Conservation (phyloP, 2,329 filamentous ascomycete genomes). For the Alternaria hordeiaustralica region DNA sequence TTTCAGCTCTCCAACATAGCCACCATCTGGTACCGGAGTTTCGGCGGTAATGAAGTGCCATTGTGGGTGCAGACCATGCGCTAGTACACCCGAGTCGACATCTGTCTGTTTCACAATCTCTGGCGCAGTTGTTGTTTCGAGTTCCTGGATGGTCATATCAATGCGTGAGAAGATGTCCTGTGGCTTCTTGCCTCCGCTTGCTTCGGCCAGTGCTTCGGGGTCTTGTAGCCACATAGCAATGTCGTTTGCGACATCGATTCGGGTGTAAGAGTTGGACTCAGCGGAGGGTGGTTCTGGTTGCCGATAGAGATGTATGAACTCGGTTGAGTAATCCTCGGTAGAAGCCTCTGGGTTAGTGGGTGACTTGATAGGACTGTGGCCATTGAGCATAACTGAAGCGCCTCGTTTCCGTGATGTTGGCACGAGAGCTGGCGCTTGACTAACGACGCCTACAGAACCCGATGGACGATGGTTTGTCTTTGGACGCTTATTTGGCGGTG, state of each 20-base stretch:
- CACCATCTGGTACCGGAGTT: constrained; percentile 57
- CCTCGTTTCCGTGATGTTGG: constrained; percentile 68
- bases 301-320: constrained; percentile 78
- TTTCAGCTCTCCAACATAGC: constrained; percentile 75
- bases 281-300: constrained; percentile 62
- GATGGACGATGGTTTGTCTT: constrained; percentile 83
- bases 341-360: constrained; percentile 71
- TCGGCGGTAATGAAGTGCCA: constrained; percentile 73
- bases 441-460: constrained; percentile 74
- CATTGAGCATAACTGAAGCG: constrained; percentile 64
- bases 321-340: constrained; percentile 73
- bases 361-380: constrained; percentile 78
- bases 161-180: constrained; percentile 74
- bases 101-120: constrained; percentile 60
- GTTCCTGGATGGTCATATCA: constrained; percentile 61
- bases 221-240: constrained; percentile 82
- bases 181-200: constrained; percentile 67
- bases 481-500: constrained; percentile 75
- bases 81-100: constrained; percentile 56
- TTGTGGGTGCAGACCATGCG: constrained; percentile 65
- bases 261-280: constrained; percentile 79
- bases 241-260: constrained; percentile 74
- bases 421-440: constrained; percentile 68
- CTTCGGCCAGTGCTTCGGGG: constrained; percentile 69
- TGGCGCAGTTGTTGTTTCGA: constrained; percentile 59